phyloP scores from a whole-genome alignment of 768 basidiomycete species.

The Lactarius hatsudake region DNA sequence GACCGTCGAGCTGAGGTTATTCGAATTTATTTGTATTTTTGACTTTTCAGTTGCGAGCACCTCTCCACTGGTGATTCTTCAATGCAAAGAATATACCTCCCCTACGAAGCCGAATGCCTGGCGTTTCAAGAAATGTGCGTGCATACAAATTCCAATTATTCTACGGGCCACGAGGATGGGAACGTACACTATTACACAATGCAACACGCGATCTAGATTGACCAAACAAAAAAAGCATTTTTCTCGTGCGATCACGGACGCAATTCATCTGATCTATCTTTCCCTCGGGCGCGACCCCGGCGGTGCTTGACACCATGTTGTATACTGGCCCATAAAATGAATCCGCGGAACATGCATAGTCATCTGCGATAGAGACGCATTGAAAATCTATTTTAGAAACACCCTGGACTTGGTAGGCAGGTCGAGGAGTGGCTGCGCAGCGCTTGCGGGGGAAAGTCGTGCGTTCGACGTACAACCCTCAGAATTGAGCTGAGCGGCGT shows the following conservation, averaged over 20 bases:
- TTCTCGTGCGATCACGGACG: constrained; percentile 24
- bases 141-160: not conserved
- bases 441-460: constrained; percentile 1
- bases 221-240: constrained; percentile 7
- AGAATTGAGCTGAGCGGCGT: constrained; percentile 6
- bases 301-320: constrained; percentile 7
- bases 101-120: not conserved
- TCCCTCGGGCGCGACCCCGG: constrained; percentile 19
- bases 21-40: not conserved
- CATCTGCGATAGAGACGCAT: constrained; percentile 23
- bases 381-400: constrained; percentile 17
- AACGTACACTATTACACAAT: not conserved
- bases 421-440: not conserved
- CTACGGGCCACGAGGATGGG: not conserved
- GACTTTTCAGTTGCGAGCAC: not conserved
- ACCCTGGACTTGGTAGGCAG: not conserved
- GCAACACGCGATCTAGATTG: constrained; percentile 20
- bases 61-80: constrained; percentile 7
- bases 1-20: not conserved
- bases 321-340: constrained; percentile 9
- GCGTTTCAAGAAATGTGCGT: not conserved
- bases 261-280: constrained; percentile 24
- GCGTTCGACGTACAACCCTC: not conserved
- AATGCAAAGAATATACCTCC: not conserved
- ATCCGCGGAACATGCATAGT: constrained; percentile 17